These are phyloP conservation scores for Sclerotinia spermophila DNA, from an alignment of 2,329 filamentous ascomycete species.

Conservation along the genomic window DNA sequence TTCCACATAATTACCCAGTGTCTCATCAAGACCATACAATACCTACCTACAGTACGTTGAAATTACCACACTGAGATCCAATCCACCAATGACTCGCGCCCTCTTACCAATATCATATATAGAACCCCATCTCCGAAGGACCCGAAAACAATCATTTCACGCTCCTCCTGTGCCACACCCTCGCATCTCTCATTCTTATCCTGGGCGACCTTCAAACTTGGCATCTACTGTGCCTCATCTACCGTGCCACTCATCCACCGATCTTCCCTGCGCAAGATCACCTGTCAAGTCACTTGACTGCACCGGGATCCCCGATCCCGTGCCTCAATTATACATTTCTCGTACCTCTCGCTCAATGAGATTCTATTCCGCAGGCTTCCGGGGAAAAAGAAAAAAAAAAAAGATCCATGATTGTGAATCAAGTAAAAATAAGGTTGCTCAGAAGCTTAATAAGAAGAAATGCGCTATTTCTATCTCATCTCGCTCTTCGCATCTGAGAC, in stretches of 20 bases:
- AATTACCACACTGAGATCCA: no score
- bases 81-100: no score
- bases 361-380: not conserved
- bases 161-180: not conserved
- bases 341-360: not conserved
- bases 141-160: not conserved
- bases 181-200: not conserved
- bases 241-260: not conserved
- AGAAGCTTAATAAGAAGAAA: not conserved
- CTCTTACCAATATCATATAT: no score
- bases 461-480: not conserved
- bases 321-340: not conserved
- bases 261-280: not conserved
- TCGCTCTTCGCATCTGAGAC: not conserved
- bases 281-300: not conserved
- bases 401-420: not conserved
- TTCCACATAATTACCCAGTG: not conserved
- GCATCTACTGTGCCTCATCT: not conserved
- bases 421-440: not conserved
- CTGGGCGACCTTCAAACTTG: not conserved
- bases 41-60: not conserved
- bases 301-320: not conserved
- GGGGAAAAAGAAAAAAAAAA: no score
- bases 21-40: not conserved
- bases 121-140: no score